Conservation (phyloP, 1,284 basidiomycete species). For the Cryptococcus sp. region DNA sequence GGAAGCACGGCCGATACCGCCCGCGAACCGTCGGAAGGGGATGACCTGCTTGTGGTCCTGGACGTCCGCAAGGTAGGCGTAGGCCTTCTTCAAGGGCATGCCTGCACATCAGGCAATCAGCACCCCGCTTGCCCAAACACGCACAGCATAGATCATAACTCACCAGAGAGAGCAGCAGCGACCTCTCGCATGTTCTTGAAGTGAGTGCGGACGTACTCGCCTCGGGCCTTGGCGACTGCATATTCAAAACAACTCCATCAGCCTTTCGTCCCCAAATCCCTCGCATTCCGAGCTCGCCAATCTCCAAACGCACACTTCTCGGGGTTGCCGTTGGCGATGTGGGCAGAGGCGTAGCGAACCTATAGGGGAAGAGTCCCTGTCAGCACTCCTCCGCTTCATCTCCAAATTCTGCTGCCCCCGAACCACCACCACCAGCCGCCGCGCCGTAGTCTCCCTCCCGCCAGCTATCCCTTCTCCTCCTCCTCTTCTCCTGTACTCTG, state of each 20-base stretch:
- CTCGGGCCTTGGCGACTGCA: conserved; percentile 82
- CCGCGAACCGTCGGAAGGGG: conserved; percentile 94
- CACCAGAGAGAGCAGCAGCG: conserved; percentile 78
- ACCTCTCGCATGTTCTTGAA: conserved; percentile 99
- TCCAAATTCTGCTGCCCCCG: too few species aligned
- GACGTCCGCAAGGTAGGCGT: conserved; percentile 90
- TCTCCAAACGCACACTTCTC: conserved; percentile 73
- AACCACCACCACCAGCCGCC: too few species aligned
- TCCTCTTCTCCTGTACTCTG: too few species aligned
- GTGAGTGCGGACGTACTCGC: conserved; percentile 97
- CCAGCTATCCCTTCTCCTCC: neutral
- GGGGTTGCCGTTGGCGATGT: conserved; percentile 75
- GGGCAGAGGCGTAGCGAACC: conserved; percentile 88
- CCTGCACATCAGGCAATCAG: conserved; percentile 56
- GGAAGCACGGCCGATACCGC: conserved; percentile 93
- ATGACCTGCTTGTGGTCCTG: conserved; percentile 96
- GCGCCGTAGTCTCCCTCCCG: neutral
- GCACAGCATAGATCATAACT: conserved; percentile 30
- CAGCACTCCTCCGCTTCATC: too few species aligned
- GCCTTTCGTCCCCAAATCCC: conserved; percentile 1
- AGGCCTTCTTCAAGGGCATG: conserved; percentile 92
- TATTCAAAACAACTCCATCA: conserved; percentile 5
- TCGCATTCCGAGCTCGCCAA: neutral
- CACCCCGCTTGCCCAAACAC: neutral
- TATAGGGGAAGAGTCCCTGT: neutral